Percentiles rank a stretch among this genome's conserved stretches.
Conservation (phyloP, 208 protist species). For the Acanthamoeba culbertsoni region DNA sequence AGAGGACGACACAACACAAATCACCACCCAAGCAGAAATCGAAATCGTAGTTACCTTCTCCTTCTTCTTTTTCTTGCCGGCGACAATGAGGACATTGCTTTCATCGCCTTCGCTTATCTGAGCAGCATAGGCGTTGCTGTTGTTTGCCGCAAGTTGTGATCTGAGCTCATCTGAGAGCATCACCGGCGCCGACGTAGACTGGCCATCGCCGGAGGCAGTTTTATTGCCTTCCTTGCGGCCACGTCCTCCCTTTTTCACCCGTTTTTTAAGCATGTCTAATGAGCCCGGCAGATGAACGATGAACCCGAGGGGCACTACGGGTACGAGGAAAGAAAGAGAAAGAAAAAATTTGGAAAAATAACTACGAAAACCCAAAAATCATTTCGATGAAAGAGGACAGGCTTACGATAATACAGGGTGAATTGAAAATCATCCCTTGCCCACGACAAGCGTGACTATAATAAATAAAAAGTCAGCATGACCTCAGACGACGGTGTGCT, state of each 20-base stretch:
- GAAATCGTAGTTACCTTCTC: neutral
- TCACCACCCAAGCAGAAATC: neutral
- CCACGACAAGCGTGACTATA: no score
- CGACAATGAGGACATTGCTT: conserved; percentile 8
- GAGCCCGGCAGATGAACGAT: no score
- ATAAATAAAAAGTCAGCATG: no score
- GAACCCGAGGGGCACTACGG: no score
- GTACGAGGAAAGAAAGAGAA: no score
- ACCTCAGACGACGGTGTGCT: no score
- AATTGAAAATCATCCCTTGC: no score
- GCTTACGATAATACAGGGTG: no score
- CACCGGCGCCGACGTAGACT: neutral
- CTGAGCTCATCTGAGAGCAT: conserved; percentile 1
- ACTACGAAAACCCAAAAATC: no score
- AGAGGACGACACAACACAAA: neutral
- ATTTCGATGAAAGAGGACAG: no score
- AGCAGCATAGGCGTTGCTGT: neutral
- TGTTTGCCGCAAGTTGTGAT: neutral
- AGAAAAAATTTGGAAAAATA: no score
- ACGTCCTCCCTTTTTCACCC: neutral
- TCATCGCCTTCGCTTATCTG: neutral
- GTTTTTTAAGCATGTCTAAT: neutral
- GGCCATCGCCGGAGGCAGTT: no score
- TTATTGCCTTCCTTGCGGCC: neutral
- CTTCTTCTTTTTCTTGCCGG: neutral